Evolutionary conservation across 2,329 filamentous ascomycete species (phyloP).

Genomic region (Monosporascus sp.): DNA sequence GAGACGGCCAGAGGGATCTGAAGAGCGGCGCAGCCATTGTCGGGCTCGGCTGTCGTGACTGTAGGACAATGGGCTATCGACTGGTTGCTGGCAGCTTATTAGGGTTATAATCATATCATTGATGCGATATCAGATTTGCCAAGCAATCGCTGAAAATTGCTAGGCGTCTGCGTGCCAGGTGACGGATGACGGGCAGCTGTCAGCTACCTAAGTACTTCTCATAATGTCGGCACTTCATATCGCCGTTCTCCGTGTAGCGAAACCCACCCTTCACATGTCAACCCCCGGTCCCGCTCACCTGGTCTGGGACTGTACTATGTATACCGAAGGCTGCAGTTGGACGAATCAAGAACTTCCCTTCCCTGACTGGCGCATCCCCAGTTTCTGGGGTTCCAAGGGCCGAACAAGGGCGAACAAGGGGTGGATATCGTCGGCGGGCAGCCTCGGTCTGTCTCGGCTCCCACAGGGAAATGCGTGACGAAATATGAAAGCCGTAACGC

Average conservation of each 20-base stretch:
- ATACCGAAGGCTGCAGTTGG: neutral
- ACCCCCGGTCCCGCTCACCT: neutral
- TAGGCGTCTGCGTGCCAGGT: neutral
- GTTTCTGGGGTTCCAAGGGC: neutral
- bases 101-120: neutral
- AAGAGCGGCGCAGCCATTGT: slow-evolving; percentile 26
- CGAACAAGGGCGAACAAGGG: neutral
- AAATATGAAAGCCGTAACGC: neutral
- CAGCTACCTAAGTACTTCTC: neutral
- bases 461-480: neutral
- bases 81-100: neutral
- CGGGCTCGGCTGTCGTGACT: neutral
- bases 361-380: neutral
- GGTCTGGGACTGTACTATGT: neutral
- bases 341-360: neutral
- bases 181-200: neutral
- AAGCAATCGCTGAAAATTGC: neutral
- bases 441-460: neutral
- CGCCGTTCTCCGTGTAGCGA: neutral
- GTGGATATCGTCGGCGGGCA: neutral
- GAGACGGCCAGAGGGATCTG: slow-evolving; percentile 24
- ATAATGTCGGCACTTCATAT: neutral
- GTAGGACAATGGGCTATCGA: neutral
- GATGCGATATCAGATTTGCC: neutral
- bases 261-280: neutral